phyloP scores from a whole-genome alignment of 371 early-diverging fungal genomes.

The Actinomortierella wolfii region DNA sequence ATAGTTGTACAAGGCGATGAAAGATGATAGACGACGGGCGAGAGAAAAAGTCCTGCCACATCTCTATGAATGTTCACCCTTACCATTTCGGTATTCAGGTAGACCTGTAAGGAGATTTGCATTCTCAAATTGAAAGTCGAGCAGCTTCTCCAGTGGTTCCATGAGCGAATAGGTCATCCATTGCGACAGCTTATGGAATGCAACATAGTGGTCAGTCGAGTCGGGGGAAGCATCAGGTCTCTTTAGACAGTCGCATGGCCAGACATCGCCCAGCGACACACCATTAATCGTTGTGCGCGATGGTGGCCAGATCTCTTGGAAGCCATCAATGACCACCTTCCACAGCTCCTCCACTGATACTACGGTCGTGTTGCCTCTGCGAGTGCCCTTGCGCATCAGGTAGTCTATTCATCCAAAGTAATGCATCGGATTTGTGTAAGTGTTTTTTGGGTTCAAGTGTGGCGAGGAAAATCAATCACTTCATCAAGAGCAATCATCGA shows the following conservation, averaged over 20 bases:
- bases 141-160: conserved; percentile 73
- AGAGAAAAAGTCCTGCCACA: background rate
- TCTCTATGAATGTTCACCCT: no score
- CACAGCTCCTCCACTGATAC: conserved; percentile 74
- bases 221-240: conserved; percentile 24
- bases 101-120: conserved; percentile 82
- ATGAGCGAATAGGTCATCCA: conserved; percentile 94
- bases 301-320: conserved; percentile 79
- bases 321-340: conserved; percentile 78
- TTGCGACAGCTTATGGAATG: conserved; percentile 94
- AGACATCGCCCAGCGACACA: conserved; percentile 87
- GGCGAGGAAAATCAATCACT: no score
- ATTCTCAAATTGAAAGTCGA: conserved; percentile 62
- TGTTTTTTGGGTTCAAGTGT: no score
- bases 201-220: conserved; percentile 59
- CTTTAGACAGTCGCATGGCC: conserved; percentile 71
- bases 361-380: conserved; percentile 21
- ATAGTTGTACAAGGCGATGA: no score
- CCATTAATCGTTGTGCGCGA: conserved; percentile 76
- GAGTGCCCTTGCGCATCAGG: conserved; percentile 32
- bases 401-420: conserved; percentile 22
- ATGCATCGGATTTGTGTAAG: no score
- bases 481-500: background rate
- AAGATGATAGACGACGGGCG: background rate
- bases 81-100: conserved; percentile 93